Evolutionary conservation across 305 asterid genomes (phyloP).

Genomic region (Fraxinus sp.): DNA sequence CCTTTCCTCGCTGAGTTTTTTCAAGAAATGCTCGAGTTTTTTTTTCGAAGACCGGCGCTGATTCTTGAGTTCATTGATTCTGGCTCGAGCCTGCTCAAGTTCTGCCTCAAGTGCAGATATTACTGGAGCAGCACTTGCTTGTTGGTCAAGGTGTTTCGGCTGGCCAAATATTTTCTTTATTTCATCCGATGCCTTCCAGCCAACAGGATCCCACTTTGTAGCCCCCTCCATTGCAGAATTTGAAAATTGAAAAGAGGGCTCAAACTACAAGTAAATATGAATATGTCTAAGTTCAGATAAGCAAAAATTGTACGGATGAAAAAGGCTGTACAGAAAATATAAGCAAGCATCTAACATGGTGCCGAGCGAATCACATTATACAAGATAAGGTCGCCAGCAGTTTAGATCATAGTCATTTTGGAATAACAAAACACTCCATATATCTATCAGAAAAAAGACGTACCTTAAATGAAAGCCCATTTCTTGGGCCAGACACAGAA

Average conservation of each 20-base stretch:
- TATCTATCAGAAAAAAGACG: not conserved
- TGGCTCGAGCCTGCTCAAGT: slow-evolving; percentile 69
- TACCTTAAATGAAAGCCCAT: slow-evolving; percentile 59
- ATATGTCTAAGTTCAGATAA: slow-evolving; percentile 13
- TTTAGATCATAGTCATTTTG: not conserved
- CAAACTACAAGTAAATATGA: slow-evolving; percentile 41
- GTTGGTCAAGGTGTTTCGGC: slow-evolving; percentile 40
- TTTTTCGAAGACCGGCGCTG: slow-evolving; percentile 75
- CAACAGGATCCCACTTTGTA: slow-evolving; percentile 91
- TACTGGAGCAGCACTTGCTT: slow-evolving; percentile 37
- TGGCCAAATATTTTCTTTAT: slow-evolving; percentile 39
- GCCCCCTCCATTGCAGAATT: slow-evolving; percentile 85
- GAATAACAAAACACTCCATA: not conserved
- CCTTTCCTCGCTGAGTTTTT: slow-evolving; percentile 78
- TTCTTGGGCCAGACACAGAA: slow-evolving; percentile 58
- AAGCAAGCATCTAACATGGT: not conserved
- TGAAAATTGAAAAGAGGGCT: slow-evolving; percentile 49
- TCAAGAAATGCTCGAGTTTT: slow-evolving; percentile 87
- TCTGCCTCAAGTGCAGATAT: slow-evolving; percentile 70
- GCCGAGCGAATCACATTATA: not conserved
- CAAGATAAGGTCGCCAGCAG: not conserved
- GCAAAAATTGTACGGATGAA: slow-evolving; percentile 6
- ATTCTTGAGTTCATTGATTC: slow-evolving; percentile 70
- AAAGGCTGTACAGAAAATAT: not conserved
- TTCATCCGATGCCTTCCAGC: slow-evolving; percentile 52